Evolutionary conservation across 495 filamentous ascomycete species (phyloP), one percentile per base, ranked within the genome.

Genomic region (Podospora comata): DNA sequence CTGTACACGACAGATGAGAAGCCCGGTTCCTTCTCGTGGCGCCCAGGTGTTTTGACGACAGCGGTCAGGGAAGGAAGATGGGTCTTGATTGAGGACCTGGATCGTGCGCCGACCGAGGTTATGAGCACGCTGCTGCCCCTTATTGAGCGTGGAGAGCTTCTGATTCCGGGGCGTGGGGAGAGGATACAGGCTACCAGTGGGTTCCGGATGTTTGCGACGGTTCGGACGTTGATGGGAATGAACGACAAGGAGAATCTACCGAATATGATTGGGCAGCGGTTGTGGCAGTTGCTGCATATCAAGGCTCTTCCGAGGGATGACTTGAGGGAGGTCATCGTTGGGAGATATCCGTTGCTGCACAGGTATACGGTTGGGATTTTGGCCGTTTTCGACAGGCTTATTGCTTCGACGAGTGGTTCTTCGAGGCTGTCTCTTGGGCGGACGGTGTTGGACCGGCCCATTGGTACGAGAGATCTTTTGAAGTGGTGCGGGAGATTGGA

Each of bases 51-150:
- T 15, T 81, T 99, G 67, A 97, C 94, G 0, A 96, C 92, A 53
- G 96, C 96, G 16, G 92, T 97, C 2, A 88, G 84, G 74, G 94
- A 98, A 80, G 96, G 96, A 57, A 86, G 93, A 73, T 98, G 95
- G 96, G 88, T 99, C 5, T 81, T 98, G 65, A 94, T 99, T 65
- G 96, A 99, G 80, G 96, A 99, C 76, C 84, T 99, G 30, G 91
- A 99, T 76, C 90, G 94, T 63, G 96, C 95, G 19, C 94, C 96
- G n/a, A 93, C 90, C 66, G 95, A 97, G 76, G 90, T 97, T 60
- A 90, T 98, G 76, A 93, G 93, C 74, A 91, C 91, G 3, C 85
- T 99, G 53, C 82, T 97, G 32, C 94, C 96, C 1, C 84, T 99
- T 2, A 92, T 98, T 68, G 94, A 98, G 74, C 85, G 90, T 57